Evolutionary conservation across 2,329 filamentous ascomycete species (phyloP).

Genomic region (Cladosporium sp.): DNA sequence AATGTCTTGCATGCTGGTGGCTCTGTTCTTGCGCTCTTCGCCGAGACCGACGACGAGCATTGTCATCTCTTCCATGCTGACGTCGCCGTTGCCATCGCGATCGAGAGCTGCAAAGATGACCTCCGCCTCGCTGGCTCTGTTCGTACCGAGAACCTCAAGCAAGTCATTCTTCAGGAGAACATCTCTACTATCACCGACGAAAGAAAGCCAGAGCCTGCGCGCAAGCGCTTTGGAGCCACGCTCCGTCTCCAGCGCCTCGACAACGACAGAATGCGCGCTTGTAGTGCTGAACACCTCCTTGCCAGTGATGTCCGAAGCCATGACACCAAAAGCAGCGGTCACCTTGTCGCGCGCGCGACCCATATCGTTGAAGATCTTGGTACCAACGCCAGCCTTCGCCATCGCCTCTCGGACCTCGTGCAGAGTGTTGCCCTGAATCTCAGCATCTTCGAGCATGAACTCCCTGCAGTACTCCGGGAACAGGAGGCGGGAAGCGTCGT

Average conservation of each 20-base stretch:
- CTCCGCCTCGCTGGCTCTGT: slow-evolving; percentile 22
- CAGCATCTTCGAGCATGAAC: slow-evolving; percentile 72
- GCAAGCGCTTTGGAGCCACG: slow-evolving; percentile 29
- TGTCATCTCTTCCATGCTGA: slow-evolving; percentile 32
- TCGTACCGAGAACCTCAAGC: slow-evolving; percentile 23
- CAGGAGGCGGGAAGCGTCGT: slow-evolving; percentile 70
- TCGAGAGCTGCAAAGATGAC: slow-evolving; percentile 30
- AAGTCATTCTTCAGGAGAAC: slow-evolving; percentile 25
- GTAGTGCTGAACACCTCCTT: slow-evolving; percentile 67
- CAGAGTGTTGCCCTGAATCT: slow-evolving; percentile 70
- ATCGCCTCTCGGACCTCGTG: slow-evolving; percentile 38
- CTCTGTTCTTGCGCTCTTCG: slow-evolving; percentile 27
- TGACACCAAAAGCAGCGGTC: slow-evolving; percentile 74
- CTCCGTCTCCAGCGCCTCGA: slow-evolving; percentile 26
- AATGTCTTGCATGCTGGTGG: slow-evolving; percentile 29
- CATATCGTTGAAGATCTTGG: slow-evolving; percentile 56
- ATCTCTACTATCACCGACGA: slow-evolving; percentile 24
- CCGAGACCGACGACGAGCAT: slow-evolving; percentile 25
- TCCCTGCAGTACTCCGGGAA: slow-evolving; percentile 80
- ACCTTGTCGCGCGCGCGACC: slow-evolving; percentile 75
- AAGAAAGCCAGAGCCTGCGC: slow-evolving; percentile 29
- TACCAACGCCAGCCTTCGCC: slow-evolving; percentile 51
- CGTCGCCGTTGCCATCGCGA: slow-evolving; percentile 30
- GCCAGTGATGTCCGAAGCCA: slow-evolving; percentile 79
- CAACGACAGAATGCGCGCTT: slow-evolving; percentile 25